Evolutionary conservation across 345 rosid species (phyloP).

Genomic region (Pelargonium nanum): DNA sequence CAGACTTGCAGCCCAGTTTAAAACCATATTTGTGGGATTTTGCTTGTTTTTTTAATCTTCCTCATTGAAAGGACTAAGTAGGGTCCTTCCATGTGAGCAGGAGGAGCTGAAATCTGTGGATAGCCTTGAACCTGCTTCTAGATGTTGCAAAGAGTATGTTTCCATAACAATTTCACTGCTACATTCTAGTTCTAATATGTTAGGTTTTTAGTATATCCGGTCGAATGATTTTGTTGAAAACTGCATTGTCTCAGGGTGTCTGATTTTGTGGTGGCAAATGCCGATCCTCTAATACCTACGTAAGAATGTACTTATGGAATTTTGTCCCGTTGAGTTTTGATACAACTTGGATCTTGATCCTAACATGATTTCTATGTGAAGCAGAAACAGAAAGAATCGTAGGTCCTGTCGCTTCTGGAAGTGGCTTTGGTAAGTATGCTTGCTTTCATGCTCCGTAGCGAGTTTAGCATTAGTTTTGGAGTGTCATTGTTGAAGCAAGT

Average conservation of each 20-base stretch:
- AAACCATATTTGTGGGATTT: too few species aligned
- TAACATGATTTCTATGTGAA: background rate
- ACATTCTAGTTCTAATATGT: background rate
- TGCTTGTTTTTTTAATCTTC: background rate
- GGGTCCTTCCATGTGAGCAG: constrained; percentile 10
- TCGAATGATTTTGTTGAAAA: too few species aligned
- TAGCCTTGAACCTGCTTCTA: constrained; percentile 18
- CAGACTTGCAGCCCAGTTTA: too few species aligned
- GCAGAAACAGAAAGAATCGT: constrained; percentile 48
- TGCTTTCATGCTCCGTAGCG: too few species aligned
- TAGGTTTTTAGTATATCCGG: background rate
- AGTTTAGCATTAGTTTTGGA: background rate
- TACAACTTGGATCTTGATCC: too few species aligned
- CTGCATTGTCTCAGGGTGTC: too few species aligned
- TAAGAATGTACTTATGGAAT: background rate
- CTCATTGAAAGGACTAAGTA: background rate
- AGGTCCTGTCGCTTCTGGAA: constrained; percentile 62
- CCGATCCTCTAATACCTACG: too few species aligned
- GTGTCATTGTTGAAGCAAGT: background rate
- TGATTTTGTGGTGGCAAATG: too few species aligned
- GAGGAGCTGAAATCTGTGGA: constrained; percentile 21
- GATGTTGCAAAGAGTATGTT: constrained; percentile 26
- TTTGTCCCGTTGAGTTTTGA: background rate
- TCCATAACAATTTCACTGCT: background rate
- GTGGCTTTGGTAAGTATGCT: constrained; percentile 72